These are phyloP conservation scores for Liriodendron chinense DNA, from an alignment of 164 flowering plant species.

Conservation along the genomic window DNA sequence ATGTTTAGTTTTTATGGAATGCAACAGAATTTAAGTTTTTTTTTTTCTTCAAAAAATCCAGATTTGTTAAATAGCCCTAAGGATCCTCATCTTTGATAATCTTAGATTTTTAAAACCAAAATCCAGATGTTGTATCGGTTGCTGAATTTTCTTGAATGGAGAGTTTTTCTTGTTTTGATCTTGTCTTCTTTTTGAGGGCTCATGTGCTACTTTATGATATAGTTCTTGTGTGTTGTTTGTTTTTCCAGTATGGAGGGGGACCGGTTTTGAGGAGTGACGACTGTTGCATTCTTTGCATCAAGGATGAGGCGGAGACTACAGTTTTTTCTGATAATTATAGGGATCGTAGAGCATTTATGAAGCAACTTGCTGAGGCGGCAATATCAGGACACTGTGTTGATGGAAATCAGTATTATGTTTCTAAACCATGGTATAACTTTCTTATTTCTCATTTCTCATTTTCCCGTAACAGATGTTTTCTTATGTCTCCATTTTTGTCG, in stretches of 20 bases:
- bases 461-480: background rate
- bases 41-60: too few species aligned
- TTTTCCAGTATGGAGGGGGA: constrained; percentile 51
- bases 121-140: too few species aligned
- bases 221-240: background rate
- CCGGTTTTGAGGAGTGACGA: constrained; percentile 58
- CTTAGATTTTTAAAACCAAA: too few species aligned
- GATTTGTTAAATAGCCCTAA: too few species aligned
- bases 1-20: too few species aligned
- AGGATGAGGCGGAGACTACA: constrained; percentile 47
- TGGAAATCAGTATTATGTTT: constrained; percentile 57
- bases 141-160: too few species aligned
- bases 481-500: too few species aligned
- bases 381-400: constrained; percentile 66
- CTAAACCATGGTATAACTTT: constrained; percentile 65
- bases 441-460: background rate
- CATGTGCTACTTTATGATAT: constrained; percentile 9
- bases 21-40: too few species aligned
- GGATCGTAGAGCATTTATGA: constrained; percentile 68
- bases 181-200: background rate
- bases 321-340: constrained; percentile 67
- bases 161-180: too few species aligned
- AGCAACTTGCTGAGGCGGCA: constrained; percentile 68
- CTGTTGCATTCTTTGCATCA: constrained; percentile 64
- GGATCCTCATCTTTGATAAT: too few species aligned